Base-by-base conservation (phyloP, 176 grass and related monocot species). In the Zoysia japonica region DNA sequence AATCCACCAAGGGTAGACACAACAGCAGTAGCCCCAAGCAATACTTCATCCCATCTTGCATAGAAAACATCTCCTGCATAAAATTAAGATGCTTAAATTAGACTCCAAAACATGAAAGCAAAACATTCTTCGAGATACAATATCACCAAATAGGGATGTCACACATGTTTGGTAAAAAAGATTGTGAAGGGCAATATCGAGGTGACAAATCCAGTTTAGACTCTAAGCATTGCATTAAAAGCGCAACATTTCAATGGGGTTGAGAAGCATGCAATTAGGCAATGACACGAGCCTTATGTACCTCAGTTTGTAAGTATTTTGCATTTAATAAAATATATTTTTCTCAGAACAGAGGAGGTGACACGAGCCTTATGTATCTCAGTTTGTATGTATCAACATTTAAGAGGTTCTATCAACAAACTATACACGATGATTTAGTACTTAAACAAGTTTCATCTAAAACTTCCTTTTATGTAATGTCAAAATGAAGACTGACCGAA, bases 1-100 rank as follows among this genome's bases (percentile, higher is more conserved):
- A 99, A 91, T 35, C 96, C 96, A 83, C 92, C 96, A 67, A 99
- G 59, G 46, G 96, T 99, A 49, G 96, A 95, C 59, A 93, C 92
- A 76, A 93, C 84, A 92, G 96, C 88, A 64, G 92, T 99, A 72
- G 88, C 86, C 69, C 96, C 92, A 74, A 70, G 36, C 65, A 99
- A 83, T 43, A 95, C 86, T 49, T 95, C 96, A 71, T 95, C 90
- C 92, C 92, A 99, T 67, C 82, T 95, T 84, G 84, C 79, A 76
- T 99, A 93, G 71, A 99, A 95, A 84, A 93, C 89, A 84, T 97
- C 93, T 70, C 90, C 93, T 97, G 70, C 76, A 86, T 61, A 45
- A 70, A 7, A 77, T 68, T 70, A 81, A 62, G 9, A 60, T 72
- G 73, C 7, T 85, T 67, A 70, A 47, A 28, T 28, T 28, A 28